These are phyloP conservation scores for Neobulgaria alba DNA, from an alignment of 2,329 filamentous ascomycete genomes.

Conservation along the genomic window DNA sequence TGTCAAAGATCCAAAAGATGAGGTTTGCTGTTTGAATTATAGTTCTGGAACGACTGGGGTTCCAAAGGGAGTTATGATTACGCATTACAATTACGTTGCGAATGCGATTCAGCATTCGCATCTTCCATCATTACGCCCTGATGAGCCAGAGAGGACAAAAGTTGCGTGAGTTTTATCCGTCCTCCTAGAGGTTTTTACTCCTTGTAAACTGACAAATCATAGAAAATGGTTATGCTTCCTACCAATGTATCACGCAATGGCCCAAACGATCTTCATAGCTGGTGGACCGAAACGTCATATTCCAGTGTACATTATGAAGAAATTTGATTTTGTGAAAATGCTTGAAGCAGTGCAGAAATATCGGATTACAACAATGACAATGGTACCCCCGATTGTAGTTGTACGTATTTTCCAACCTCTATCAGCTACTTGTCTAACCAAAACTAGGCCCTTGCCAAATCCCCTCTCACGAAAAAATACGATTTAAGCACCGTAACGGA, in stretches of 20 bases:
- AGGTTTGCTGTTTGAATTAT: slow-evolving; percentile 66
- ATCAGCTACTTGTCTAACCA: too few relatives aligned
- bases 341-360: too few relatives aligned
- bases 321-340: too few relatives aligned
- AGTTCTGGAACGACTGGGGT: slow-evolving; percentile 73
- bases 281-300: too few relatives aligned
- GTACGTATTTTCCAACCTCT: too few relatives aligned
- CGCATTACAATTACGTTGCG: slow-evolving; percentile 20
- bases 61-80: slow-evolving; percentile 70
- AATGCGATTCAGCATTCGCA: slow-evolving; percentile 36
- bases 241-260: too few relatives aligned
- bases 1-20: slow-evolving; percentile 31
- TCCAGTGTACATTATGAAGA: too few relatives aligned
- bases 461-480: slow-evolving; percentile 68
- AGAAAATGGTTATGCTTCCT: too few relatives aligned
- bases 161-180: slow-evolving; percentile 44
- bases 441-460: slow-evolving; percentile 70
- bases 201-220: slow-evolving; percentile 24
- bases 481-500: slow-evolving; percentile 68
- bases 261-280: too few relatives aligned
- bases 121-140: slow-evolving; percentile 45
- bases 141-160: slow-evolving; percentile 55
- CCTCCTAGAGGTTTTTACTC: too few relatives aligned
- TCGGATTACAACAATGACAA: too few relatives aligned
- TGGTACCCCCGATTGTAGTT: too few relatives aligned